Conservation (phyloP, 2,329 filamentous ascomycete genomes). For the Xylariaceae sp. region DNA sequence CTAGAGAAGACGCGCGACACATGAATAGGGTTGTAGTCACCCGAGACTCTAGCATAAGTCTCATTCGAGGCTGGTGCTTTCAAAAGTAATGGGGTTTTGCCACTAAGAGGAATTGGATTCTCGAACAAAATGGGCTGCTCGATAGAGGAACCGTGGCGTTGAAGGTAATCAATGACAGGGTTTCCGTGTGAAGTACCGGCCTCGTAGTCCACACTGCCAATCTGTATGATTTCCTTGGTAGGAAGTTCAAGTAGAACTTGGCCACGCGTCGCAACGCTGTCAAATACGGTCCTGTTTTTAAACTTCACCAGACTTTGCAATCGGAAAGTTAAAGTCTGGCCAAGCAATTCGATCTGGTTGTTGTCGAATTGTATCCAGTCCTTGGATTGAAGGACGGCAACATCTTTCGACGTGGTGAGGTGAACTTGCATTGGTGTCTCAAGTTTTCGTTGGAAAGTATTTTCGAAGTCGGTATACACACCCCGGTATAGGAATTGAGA, state of each 20-base stretch:
- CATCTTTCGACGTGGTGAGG: constrained; percentile 80
- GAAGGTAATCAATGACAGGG: constrained; percentile 92
- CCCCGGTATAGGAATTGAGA: constrained; percentile 98
- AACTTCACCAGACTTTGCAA: constrained; percentile 86
- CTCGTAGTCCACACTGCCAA: constrained; percentile 95
- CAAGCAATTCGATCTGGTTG: constrained; percentile 78
- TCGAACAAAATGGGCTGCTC: constrained; percentile 97
- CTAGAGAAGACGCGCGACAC: constrained; percentile 94
- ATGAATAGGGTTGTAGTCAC: constrained; percentile 98
- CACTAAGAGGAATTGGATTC: constrained; percentile 91
- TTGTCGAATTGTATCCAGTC: constrained; percentile 90
- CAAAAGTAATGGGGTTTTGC: constrained; percentile 81
- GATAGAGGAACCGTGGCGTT: constrained; percentile 85
- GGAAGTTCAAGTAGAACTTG: constrained; percentile 92
- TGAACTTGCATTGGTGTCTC: constrained; percentile 95
- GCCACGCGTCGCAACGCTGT: constrained; percentile 84
- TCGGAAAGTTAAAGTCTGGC: constrained; percentile 93
- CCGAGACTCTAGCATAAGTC: constrained; percentile 94
- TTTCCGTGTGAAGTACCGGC: constrained; percentile 90
- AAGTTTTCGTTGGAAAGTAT: constrained; percentile 96
- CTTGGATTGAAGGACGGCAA: constrained; percentile 92
- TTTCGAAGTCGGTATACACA: constrained; percentile 87
- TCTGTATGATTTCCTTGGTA: constrained; percentile 94
- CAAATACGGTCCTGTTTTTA: constrained; percentile 92
- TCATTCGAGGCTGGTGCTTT: constrained; percentile 95